phyloP scores from a whole-genome alignment of 2,329 filamentous ascomycete genomes.

The Colletotrichum tropicale region DNA sequence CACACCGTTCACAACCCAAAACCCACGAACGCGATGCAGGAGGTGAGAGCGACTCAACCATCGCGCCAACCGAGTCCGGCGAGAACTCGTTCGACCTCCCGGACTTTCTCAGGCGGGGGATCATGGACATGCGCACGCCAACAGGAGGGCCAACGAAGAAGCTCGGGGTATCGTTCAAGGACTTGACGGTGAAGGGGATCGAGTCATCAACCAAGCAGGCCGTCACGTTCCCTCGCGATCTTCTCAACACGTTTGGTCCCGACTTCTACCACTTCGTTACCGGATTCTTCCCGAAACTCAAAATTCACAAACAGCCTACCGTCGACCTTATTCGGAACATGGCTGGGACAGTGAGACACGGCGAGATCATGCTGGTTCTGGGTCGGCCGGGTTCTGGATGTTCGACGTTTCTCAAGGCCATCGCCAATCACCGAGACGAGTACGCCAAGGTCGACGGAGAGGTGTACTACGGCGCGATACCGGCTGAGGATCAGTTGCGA shows the following conservation, averaged over 20 bases:
- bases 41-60: conserved; percentile 16
- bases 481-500: conserved; percentile 70
- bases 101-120: conserved; percentile 74
- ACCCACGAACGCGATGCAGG: background rate
- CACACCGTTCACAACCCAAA: background rate
- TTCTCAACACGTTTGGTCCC: conserved; percentile 80
- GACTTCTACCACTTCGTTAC: conserved; percentile 72
- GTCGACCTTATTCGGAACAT: conserved; percentile 34
- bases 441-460: conserved; percentile 73
- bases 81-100: conserved; percentile 62
- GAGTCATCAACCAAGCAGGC: conserved; percentile 72
- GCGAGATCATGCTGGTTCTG: conserved; percentile 50
- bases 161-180: conserved; percentile 78
- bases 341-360: conserved; percentile 37
- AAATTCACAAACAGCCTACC: conserved; percentile 25
- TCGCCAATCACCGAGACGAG: conserved; percentile 71
- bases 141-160: conserved; percentile 72
- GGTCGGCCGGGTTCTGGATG: conserved; percentile 78
- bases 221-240: conserved; percentile 73
- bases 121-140: conserved; percentile 74
- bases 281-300: conserved; percentile 37
- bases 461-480: conserved; percentile 74
- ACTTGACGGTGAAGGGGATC: conserved; percentile 75
- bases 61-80: background rate
- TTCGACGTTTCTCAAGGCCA: conserved; percentile 77